Base-by-base conservation (phyloP, 2,329 filamentous ascomycete species). In the Aciculosporium take region DNA sequence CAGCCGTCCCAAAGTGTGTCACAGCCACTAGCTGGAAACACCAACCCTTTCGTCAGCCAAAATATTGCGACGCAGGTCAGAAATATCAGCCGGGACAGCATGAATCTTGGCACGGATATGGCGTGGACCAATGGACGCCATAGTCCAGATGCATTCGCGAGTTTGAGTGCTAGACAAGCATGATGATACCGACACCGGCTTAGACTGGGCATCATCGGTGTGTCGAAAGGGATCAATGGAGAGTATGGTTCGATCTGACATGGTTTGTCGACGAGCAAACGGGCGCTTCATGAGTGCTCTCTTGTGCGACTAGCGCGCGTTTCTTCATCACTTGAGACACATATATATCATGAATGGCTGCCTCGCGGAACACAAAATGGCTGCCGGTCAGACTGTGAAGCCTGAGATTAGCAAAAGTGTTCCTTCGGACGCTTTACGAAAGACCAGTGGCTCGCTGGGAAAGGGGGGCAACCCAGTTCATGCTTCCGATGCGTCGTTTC, bases 131-230 rank as follows among this genome's bases (percentile, higher is more conserved):
- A 79, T 51, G 83, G 83, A 8, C 67, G 83, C 32, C 82, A 87
- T 54, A 86, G 81, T 51, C 83, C 83, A 3, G 83, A 88, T 59
- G 83, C 83, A 12, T 88, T 87, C 67, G 76, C 82, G 2, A 83
- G 79, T 39, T 64, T 88, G 48, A 85, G 81, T 52, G 76, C 81
- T 40, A 65, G 72, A 49, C 69, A 72, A 52, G 61, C 56, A 53
- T 69, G 51, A 62, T 54, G 42, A 13, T 5, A 33, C 17, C 7
- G 28, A 12, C 1, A n/a, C 12, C 5, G 21, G 27, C 15, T 15
- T 17, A 25, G 15, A 30, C 10, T 12, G 24, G 31, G 30, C 13
- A n/a, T 15, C 12, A 13, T n/a, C 31, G 7, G 31, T 15, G 29
- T 10, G 20, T 9, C 2, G 21, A n/a, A 18, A 20, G 30, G 2